Evolutionary conservation across 2,329 filamentous ascomycete genomes (phyloP).

Genomic region (Cladorrhinum sp.): DNA sequence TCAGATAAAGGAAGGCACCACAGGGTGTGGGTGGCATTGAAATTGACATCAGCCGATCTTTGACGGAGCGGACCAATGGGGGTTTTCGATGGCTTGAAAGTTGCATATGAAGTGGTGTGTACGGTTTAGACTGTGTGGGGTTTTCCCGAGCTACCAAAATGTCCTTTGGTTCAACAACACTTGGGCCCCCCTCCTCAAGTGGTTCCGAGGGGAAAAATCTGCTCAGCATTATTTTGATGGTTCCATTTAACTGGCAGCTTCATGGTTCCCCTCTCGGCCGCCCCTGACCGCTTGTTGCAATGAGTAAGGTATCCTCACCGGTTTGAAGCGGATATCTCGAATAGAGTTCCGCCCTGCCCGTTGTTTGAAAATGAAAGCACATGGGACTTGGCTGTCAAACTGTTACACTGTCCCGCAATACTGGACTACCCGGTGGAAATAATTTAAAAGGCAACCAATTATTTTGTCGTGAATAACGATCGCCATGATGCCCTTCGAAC

Average conservation of each 20-base stretch:
- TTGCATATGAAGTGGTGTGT: not conserved
- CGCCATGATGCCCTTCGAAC: not conserved
- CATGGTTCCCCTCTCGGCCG: no score
- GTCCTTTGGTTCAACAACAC: not conserved
- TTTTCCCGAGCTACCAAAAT: not conserved
- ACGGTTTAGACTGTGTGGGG: not conserved
- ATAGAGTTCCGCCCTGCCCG: not conserved
- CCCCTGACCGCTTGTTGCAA: not conserved
- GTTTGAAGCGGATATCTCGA: not conserved
- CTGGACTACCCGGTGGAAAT: not conserved
- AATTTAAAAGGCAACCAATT: not conserved
- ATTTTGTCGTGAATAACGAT: not conserved
- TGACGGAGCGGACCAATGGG: not conserved
- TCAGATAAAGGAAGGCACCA: not conserved
- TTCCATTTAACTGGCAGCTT: no score
- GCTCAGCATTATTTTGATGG: no score
- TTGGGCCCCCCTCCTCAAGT: no score
- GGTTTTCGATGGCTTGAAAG: not conserved
- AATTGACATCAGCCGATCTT: not conserved
- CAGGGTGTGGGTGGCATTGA: not conserved
- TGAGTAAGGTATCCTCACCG: not conserved
- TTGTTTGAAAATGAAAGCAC: not conserved
- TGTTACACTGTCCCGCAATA: not conserved
- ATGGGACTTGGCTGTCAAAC: not conserved
- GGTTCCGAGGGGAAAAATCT: no score